Evolutionary conservation across 257 asterid genomes (phyloP).

Genomic region (Voacanga thouarsii): DNA sequence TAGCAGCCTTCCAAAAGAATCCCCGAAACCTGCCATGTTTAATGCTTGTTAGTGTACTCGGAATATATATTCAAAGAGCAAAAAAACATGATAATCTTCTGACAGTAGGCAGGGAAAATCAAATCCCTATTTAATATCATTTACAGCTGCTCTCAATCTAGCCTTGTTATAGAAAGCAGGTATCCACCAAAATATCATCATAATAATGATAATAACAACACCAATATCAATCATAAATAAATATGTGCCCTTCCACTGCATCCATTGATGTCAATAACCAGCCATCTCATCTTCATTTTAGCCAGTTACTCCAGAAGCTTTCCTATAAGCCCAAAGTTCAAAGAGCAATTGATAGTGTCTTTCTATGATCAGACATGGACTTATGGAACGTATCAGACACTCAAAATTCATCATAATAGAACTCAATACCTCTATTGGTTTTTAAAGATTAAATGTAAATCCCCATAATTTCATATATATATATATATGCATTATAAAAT

Average conservation of each 20-base stretch:
- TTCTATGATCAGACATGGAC: not conserved
- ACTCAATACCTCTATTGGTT: not conserved
- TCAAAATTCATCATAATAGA: not conserved
- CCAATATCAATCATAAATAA: too few species aligned
- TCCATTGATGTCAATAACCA: not conserved
- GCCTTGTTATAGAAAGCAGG: not conserved
- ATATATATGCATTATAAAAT: not conserved
- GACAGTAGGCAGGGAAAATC: not conserved
- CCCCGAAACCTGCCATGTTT: slow-evolving; percentile 48
- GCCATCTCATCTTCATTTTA: not conserved
- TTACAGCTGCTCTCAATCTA: not conserved
- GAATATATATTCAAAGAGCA: not conserved
- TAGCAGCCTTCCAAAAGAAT: slow-evolving; percentile 58
- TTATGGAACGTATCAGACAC: not conserved
- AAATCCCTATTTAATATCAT: too few species aligned
- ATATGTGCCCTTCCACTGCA: not conserved
- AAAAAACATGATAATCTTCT: not conserved
- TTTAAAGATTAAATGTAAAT: not conserved
- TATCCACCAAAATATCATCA: not conserved
- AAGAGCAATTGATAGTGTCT: not conserved
- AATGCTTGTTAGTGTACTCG: not conserved
- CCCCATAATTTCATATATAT: not conserved
- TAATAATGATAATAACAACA: not conserved
- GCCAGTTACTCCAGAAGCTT: not conserved
- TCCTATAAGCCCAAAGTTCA: not conserved